phyloP scores from a whole-genome alignment of 2,329 filamentous ascomycete genomes.

The Neonectria ditissima region DNA sequence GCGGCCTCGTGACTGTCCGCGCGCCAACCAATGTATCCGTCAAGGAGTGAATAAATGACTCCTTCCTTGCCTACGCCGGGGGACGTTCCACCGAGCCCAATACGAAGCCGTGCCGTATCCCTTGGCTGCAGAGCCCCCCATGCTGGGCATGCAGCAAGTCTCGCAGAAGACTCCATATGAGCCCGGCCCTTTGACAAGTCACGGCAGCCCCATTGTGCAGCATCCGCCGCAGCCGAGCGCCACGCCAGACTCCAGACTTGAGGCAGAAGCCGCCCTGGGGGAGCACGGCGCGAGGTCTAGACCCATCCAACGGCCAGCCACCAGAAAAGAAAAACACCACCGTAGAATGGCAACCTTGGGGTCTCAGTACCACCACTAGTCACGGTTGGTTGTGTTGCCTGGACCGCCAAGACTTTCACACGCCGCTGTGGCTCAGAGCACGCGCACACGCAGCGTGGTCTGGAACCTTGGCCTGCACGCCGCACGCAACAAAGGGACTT shows the following conservation, averaged over 20 bases:
- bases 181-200: background rate
- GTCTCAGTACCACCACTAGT: background rate
- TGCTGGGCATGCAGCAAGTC: background rate
- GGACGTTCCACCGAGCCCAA: background rate
- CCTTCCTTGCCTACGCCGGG: background rate
- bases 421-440: constrained; percentile 39
- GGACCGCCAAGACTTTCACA: constrained; percentile 8
- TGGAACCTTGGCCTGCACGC: constrained; percentile 24
- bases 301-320: constrained; percentile 29
- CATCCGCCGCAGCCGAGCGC: constrained; percentile 21
- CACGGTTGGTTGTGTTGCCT: constrained; percentile 9
- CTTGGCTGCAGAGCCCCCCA: background rate
- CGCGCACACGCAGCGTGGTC: constrained; percentile 34
- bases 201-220: constrained; percentile 8
- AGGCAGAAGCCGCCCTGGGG: background rate
- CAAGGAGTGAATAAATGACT: background rate
- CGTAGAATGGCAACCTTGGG: constrained; percentile 1
- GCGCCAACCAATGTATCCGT: background rate
- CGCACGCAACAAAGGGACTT: background rate
- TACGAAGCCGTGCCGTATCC: background rate
- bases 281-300: constrained; percentile 8
- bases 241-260: constrained; percentile 1
- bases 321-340: constrained; percentile 13
- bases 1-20: constrained; percentile 8
- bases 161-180: background rate